Evolutionary conservation across 2,329 filamentous ascomycete species (phyloP), one percentile per base, ranked within the genome.

Genomic region (Xylariaceae sp.): DNA sequence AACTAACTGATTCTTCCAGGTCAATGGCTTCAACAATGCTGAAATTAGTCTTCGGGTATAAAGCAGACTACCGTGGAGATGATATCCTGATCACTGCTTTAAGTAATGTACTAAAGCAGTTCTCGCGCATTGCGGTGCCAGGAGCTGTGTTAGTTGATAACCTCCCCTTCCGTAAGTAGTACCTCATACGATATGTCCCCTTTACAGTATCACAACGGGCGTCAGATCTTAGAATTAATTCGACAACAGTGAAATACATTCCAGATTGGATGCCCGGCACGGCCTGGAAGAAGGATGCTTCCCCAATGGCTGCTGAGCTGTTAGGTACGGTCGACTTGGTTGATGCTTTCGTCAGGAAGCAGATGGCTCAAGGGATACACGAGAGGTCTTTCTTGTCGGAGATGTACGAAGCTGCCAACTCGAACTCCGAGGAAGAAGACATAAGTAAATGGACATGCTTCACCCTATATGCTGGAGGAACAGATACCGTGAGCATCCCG

Each of bases 1-100:
- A 45, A 44, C 51, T 49, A 13, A 18, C n/a, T 13, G 44, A 9
- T 17, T 44, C n/a, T 13, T 30, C 48, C 45, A 63, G 67, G 11
- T 54, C 54, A 42, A 73, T 69, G 0, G 67, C 63, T 10, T 56
- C 67, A 1, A 62, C 67, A 1, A 62, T 71, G 7, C 55, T 71
- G 2, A 66, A 69, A 10, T 66, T 71, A 0, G 48, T 62, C 1
- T 72, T 71, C 39, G 69, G 68, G 10, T 72, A 73, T 52, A 64
- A 57, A 3, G 61, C 62, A 2, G 62, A 69, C 13, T 17, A 64
- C 3, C 50, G 65, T 4, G 37, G 47, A 13, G 18, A 53, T 1
- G 70, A 73, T 35, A 60, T 64, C 5, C 55, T 72, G 5, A 60
- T 71, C 10, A 23, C 56, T 9, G 39, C 67, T 13, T 65, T 61